Conservation (phyloP, 2,329 filamentous ascomycete species). For the Mollisiaceae sp. region DNA sequence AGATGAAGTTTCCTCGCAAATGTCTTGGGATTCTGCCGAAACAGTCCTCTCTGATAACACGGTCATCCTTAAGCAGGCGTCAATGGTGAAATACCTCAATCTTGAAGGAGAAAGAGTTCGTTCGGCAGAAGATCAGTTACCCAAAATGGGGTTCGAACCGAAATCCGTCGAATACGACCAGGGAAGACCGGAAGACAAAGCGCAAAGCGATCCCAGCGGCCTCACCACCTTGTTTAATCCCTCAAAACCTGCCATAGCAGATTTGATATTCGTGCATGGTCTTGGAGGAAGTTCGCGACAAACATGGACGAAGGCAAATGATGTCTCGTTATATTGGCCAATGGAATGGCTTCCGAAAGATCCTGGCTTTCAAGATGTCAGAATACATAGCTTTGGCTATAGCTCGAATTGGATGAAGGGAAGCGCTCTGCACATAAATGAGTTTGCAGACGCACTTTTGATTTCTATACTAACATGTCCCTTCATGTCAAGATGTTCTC, state of each 20-base stretch:
- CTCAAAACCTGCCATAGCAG: neutral
- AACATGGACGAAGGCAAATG: neutral
- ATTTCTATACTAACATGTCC: neutral
- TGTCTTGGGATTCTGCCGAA: no score
- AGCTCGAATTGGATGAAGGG: neutral
- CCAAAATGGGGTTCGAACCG: no score
- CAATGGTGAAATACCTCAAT: no score
- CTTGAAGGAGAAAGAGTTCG: no score
- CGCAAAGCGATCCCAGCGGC: no score
- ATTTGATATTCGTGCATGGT: conserved; percentile 5
- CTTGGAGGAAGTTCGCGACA: neutral
- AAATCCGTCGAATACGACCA: no score
- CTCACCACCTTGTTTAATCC: no score
- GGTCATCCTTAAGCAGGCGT: no score
- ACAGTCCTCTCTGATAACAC: no score
- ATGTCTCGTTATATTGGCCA: neutral
- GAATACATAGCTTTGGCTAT: neutral
- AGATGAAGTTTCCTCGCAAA: no score
- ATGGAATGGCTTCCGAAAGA: neutral
- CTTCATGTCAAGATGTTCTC: neutral
- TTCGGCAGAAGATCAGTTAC: no score
- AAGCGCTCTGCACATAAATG: neutral
- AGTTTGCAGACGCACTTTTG: neutral
- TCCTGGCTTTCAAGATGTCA: neutral
- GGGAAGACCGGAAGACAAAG: no score